Evolutionary conservation across 192 early-diverging fungal species (phyloP).

Genomic region (Coemansia sp.): DNA sequence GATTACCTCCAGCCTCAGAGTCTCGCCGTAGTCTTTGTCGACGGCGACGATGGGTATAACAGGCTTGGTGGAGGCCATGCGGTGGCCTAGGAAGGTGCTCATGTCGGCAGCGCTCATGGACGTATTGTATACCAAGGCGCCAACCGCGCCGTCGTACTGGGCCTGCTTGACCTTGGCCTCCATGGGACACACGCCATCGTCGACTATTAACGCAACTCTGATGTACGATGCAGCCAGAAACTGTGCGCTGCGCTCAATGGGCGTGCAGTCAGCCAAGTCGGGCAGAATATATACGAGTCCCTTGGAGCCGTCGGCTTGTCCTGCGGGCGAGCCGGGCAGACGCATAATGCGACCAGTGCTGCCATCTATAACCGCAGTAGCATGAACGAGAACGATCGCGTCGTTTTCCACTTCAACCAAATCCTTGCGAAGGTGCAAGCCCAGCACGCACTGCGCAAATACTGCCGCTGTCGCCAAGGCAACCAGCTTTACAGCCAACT

Average conservation of each 20-base stretch:
- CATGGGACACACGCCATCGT: conserved; percentile 36
- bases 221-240: conserved; percentile 37
- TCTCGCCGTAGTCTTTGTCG: conserved; percentile 44
- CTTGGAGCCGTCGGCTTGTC: conserved; percentile 32
- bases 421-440: conserved; percentile 47
- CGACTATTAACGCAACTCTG: conserved; percentile 39
- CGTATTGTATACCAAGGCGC: conserved; percentile 45
- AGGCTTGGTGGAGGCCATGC: conserved; percentile 18
- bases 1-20: conserved; percentile 29
- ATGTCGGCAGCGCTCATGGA: conserved; percentile 22
- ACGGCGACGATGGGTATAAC: conserved; percentile 34
- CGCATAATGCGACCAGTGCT: conserved; percentile 24
- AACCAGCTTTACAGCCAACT: conserved; percentile 16
- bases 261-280: conserved; percentile 26
- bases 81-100: conserved; percentile 13
- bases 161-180: conserved; percentile 41
- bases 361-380: conserved; percentile 40
- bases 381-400: conserved; percentile 32
- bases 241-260: conserved; percentile 27
- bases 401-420: conserved; percentile 50
- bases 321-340: conserved; percentile 30
- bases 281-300: conserved; percentile 44
- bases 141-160: conserved; percentile 48
- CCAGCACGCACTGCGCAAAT: conserved; percentile 11
- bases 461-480: conserved; percentile 1